Evolutionary conservation across 2,329 filamentous ascomycete genomes (phyloP).

Genomic region (Ceratocystis ficicola): DNA sequence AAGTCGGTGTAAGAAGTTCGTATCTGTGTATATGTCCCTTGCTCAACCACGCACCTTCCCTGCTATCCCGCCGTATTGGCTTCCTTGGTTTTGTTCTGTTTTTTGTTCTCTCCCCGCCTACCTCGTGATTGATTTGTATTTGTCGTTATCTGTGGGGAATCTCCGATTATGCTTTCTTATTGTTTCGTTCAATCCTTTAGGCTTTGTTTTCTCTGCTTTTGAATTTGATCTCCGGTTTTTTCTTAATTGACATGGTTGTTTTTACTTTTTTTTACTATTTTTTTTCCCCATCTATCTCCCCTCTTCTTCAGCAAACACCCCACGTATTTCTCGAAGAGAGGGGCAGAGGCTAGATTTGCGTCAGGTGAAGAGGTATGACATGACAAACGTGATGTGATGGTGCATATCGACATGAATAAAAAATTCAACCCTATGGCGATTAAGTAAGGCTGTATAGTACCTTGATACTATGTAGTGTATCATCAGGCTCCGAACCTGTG

Average conservation of each 20-base stretch:
- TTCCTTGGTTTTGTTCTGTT: slow-evolving; percentile 2
- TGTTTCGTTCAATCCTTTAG: background rate
- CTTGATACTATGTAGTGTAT: background rate
- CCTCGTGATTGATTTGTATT: background rate
- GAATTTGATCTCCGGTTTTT: background rate
- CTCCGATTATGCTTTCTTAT: background rate
- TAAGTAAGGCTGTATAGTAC: background rate
- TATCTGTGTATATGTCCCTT: background rate
- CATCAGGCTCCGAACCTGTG: background rate
- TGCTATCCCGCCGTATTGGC: background rate
- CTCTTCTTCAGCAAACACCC: background rate
- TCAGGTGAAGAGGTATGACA: background rate
- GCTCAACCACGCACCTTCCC: background rate
- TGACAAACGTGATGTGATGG: background rate
- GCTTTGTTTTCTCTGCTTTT: background rate
- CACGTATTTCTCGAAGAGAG: background rate
- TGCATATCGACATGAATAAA: background rate
- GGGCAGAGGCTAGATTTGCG: background rate
- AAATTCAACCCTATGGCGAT: background rate
- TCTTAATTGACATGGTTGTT: background rate
- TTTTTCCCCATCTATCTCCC: background rate
- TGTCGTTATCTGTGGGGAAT: background rate
- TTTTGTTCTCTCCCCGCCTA: background rate
- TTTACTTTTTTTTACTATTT: background rate
- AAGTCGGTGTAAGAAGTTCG: slow-evolving; percentile 24